Percentiles rank a stretch among this genome's conserved stretches.
phyloP scores from a whole-genome alignment of 768 basidiomycete genomes.

The Cystobasidium tubakii region DNA sequence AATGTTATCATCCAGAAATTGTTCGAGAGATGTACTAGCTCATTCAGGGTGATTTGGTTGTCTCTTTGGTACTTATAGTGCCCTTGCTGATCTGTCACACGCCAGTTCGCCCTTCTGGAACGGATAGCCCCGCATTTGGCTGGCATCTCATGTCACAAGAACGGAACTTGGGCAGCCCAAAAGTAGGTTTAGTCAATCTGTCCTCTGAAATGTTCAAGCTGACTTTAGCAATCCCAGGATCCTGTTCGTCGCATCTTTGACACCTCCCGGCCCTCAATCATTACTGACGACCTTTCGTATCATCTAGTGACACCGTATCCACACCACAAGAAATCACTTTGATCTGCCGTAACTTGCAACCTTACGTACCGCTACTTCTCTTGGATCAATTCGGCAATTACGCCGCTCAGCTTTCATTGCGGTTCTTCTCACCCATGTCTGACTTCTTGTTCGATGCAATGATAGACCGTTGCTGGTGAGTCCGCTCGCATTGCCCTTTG shows the following conservation, averaged over 20 bases:
- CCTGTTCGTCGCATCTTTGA: background rate
- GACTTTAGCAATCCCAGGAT: background rate
- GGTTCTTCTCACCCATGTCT: slow-evolving; percentile 79
- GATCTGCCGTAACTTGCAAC: slow-evolving; percentile 76
- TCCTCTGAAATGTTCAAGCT: background rate
- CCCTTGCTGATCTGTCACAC: background rate
- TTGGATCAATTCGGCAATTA: slow-evolving; percentile 61
- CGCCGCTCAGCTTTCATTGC: slow-evolving; percentile 58
- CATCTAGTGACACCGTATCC: slow-evolving; percentile 88
- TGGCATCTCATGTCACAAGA: slow-evolving; percentile 92
- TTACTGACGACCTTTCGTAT: background rate
- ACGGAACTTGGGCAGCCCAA: slow-evolving; percentile 98
- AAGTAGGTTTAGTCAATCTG: slow-evolving; percentile 53
- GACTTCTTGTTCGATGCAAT: slow-evolving; percentile 98
- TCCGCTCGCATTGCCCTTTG: background rate
- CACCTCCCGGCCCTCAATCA: background rate
- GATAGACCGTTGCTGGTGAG: slow-evolving; percentile 80
- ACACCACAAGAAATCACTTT: slow-evolving; percentile 77
- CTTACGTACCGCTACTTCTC: slow-evolving; percentile 86
- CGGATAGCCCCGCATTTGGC: slow-evolving; percentile 88
- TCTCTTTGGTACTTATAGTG: background rate
- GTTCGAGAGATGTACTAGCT: slow-evolving; percentile 78
- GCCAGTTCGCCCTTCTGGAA: slow-evolving; percentile 78
- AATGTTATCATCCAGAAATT: slow-evolving; percentile 91
- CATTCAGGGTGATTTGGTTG: slow-evolving; percentile 52